A percentile compares a stretch with the other conserved stretches of the same genome.
Evolutionary conservation across 2,329 filamentous ascomycete genomes (phyloP).

Genomic region (Fusarium sp.): DNA sequence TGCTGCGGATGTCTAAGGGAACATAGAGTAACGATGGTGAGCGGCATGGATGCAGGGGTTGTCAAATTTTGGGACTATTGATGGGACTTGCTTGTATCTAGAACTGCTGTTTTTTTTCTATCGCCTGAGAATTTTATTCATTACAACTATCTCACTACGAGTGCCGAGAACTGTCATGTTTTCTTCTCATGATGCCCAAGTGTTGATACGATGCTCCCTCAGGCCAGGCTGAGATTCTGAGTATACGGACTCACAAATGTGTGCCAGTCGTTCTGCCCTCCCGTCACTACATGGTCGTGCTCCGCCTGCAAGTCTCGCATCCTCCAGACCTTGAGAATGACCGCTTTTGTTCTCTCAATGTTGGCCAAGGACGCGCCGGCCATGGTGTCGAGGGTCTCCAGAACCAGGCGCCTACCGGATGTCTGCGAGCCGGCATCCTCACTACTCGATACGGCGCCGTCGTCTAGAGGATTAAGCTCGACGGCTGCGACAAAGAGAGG

Average conservation of each 20-base stretch:
- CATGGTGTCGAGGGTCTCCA: slow-evolving; percentile 49
- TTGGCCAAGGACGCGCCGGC: slow-evolving; percentile 55
- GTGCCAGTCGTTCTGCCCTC: slow-evolving; percentile 40
- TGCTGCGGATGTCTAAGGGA: not conserved
- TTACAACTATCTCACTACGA: not conserved
- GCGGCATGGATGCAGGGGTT: not conserved
- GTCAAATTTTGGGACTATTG: not conserved
- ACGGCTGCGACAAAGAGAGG: slow-evolving; percentile 39
- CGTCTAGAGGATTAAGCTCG: slow-evolving; percentile 32
- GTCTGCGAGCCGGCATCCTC: not conserved
- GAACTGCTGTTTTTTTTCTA: not conserved
- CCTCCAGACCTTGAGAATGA: slow-evolving; percentile 61
- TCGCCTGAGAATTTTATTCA: not conserved
- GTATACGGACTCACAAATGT: slow-evolving; percentile 44
- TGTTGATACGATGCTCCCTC: not conserved
- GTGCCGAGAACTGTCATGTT: not conserved
- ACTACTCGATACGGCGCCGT: slow-evolving; percentile 8
- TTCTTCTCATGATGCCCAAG: not conserved
- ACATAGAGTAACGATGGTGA: not conserved
- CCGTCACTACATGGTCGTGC: not conserved
- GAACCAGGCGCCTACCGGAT: slow-evolving; percentile 29
- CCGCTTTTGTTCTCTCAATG: slow-evolving; percentile 56
- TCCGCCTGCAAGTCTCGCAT: slow-evolving; percentile 50
- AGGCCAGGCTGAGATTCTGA: slow-evolving; percentile 43
- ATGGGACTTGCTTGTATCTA: not conserved